These are phyloP conservation scores for Penicillium corylophilum DNA, from an alignment of 2,329 filamentous ascomycete genomes.

Conservation along the genomic window DNA sequence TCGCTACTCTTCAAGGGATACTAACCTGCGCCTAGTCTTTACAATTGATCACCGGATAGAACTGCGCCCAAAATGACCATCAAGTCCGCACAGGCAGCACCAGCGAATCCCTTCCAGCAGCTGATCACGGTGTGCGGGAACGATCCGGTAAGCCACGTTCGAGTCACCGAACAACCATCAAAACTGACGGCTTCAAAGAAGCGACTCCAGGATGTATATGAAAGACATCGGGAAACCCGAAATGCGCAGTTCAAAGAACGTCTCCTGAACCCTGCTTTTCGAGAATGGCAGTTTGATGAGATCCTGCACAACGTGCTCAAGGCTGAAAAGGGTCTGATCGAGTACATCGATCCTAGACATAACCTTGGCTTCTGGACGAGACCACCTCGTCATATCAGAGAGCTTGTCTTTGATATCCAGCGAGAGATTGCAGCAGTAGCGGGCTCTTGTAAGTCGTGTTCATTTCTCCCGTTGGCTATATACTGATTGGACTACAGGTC, in stretches of 20 bases:
- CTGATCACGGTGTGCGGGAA: constrained; percentile 67
- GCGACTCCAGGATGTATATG: constrained; percentile 66
- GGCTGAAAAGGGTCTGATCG: constrained; percentile 58
- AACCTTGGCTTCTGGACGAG: constrained; percentile 88
- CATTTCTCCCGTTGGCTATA: too few species aligned
- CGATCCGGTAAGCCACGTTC: constrained; percentile 57
- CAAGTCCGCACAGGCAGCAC: not conserved
- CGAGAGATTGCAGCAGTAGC: constrained; percentile 61
- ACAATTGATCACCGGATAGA: not conserved
- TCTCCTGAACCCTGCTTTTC: constrained; percentile 67
- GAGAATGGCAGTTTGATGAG: constrained; percentile 71
- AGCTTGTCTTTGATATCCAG: constrained; percentile 69
- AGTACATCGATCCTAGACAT: constrained; percentile 72
- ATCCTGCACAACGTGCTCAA: constrained; percentile 70
- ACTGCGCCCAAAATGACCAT: constrained; percentile 5
- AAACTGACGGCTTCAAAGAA: constrained; percentile 35
- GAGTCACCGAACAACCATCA: not conserved
- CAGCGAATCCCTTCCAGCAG: constrained; percentile 69
- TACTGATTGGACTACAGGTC: constrained; percentile 48
- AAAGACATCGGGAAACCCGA: constrained; percentile 69
- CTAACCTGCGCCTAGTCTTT: not conserved
- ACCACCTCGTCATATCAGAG: constrained; percentile 69
- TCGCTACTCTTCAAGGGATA: not conserved
- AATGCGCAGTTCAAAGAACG: constrained; percentile 74
- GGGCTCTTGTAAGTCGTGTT: constrained; percentile 60